phyloP scores from a whole-genome alignment of 2,329 filamentous ascomycete genomes.

The Gremmenia infestans region DNA sequence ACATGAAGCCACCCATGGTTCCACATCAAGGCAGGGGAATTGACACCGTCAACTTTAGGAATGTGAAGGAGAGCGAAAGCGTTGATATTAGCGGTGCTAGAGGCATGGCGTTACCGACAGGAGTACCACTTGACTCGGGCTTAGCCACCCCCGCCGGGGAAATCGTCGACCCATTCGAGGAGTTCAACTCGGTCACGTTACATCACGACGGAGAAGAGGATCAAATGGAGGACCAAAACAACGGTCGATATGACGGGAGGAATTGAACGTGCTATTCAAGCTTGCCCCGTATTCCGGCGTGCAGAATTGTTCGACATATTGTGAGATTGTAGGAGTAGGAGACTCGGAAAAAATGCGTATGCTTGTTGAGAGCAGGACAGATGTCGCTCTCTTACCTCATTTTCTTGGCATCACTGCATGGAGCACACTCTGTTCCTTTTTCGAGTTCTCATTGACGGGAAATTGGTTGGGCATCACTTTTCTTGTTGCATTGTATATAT shows the following conservation, averaged over 20 bases:
- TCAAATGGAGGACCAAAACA: slow-evolving; percentile 28
- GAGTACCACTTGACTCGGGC: slow-evolving; percentile 81
- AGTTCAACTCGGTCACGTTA: slow-evolving; percentile 96
- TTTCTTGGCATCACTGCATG: neutral
- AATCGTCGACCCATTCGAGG: slow-evolving; percentile 84
- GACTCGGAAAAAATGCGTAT: neutral
- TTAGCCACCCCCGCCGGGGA: slow-evolving; percentile 81
- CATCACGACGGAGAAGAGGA: slow-evolving; percentile 88
- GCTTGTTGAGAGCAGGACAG: neutral
- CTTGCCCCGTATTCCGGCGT: neutral
- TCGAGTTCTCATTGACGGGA: neutral
- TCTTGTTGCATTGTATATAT: slow-evolving; percentile 19
- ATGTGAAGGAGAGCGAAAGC: slow-evolving; percentile 94
- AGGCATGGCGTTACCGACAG: slow-evolving; percentile 52
- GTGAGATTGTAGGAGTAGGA: slow-evolving; percentile 3
- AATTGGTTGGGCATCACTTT: slow-evolving; percentile 5
- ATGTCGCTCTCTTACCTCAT: neutral
- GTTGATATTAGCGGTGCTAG: slow-evolving; percentile 69
- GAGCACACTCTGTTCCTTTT: slow-evolving; percentile 1
- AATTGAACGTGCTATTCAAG: neutral
- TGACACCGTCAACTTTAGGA: slow-evolving; percentile 95
- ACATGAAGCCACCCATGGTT: slow-evolving; percentile 97
- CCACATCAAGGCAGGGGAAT: slow-evolving; percentile 85
- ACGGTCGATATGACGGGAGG: slow-evolving; percentile 27
- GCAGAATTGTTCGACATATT: neutral